Conservation (phyloP, 1,284 basidiomycete species). For the Cryptococcus sp. region DNA sequence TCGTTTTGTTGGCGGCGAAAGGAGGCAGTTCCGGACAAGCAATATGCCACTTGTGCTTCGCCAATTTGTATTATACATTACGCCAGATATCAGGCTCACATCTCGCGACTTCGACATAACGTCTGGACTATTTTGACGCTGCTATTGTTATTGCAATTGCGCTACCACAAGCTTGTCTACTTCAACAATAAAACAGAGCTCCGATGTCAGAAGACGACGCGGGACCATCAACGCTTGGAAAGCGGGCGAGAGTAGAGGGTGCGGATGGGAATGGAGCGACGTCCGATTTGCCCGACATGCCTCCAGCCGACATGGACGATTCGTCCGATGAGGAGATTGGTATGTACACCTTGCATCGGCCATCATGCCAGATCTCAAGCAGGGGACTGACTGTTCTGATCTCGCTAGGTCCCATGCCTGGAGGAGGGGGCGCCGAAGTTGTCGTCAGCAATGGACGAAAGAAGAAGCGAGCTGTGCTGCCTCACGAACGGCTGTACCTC, state of each 20-base stretch:
- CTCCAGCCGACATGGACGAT: slow-evolving; percentile 40
- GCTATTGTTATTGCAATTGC: no score
- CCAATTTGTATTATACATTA: no score
- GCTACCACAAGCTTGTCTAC: no score
- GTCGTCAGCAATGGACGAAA: slow-evolving; percentile 24
- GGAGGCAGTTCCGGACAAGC: no score
- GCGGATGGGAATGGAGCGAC: background rate
- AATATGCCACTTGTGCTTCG: no score
- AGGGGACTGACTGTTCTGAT: background rate
- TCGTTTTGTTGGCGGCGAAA: no score
- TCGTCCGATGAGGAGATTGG: slow-evolving; percentile 52
- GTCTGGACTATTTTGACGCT: no score
- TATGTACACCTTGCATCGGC: slow-evolving; percentile 11
- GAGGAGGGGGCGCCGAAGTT: slow-evolving; percentile 20
- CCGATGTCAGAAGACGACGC: slow-evolving; percentile 21
- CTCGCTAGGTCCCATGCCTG: slow-evolving; percentile 24
- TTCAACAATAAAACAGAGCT: no score
- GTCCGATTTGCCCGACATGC: slow-evolving; percentile 33
- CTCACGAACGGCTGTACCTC: slow-evolving; percentile 80
- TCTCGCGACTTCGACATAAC: no score
- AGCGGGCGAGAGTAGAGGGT: slow-evolving; percentile 8
- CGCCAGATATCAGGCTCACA: no score
- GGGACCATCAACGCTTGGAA: slow-evolving; percentile 17
- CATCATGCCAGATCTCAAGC: background rate
- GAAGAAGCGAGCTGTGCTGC: slow-evolving; percentile 59